Base-by-base conservation (phyloP, 2,329 filamentous ascomycete genomes). In the Colletotrichum acutatum region DNA sequence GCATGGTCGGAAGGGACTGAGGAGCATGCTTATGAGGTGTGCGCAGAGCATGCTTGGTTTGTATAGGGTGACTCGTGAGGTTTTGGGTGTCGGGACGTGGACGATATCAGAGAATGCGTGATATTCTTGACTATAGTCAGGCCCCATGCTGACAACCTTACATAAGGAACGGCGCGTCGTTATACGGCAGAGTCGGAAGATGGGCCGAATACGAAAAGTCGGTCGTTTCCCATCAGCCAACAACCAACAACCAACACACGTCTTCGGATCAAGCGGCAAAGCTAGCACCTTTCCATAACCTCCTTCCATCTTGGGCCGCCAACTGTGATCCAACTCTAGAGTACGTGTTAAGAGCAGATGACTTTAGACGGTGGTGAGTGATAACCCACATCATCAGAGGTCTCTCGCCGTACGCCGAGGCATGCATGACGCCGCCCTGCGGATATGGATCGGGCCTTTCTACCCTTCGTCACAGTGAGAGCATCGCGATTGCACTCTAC, bases 251-350 rank as follows among this genome's bases (percentile, higher is more conserved):
- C 53, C 1, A 24, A 49, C 12, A 49, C 28, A 66, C 19, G 8
- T 22, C 37, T 34, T 24, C 65, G 42, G 65, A 42, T 19, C 28
- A 8, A 37, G 30, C 65, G 56, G 65, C 65, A 61, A 42, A 61
- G 34, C n/a, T n/a, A n/a, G 54, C 4, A 32, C 4, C 16, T 26
- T 26, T 22, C 26, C 37, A 49, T 12, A 30, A 60, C 34, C 26
- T 53, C 54, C 37, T 61, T 60, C 56, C 30, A 3, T n/a, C 30
- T n/a, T 37, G n/a, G 22, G 26, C 56, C 22, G 12, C 34, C 5
- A 6, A 16, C 34, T 16, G 4, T 37, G 14, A 16, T n/a, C n/a
- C n/a, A n/a, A n/a, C n/a, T n/a, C n/a, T n/a, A n/a, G n/a, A n/a
- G n/a, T n/a, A n/a, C n/a, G n/a, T n/a, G n/a, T n/a, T n/a, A n/a